Evolutionary conservation across 371 early-diverging fungal species (phyloP), one percentile per base, ranked within the genome.

Genomic region (Mortierella sp.): DNA sequence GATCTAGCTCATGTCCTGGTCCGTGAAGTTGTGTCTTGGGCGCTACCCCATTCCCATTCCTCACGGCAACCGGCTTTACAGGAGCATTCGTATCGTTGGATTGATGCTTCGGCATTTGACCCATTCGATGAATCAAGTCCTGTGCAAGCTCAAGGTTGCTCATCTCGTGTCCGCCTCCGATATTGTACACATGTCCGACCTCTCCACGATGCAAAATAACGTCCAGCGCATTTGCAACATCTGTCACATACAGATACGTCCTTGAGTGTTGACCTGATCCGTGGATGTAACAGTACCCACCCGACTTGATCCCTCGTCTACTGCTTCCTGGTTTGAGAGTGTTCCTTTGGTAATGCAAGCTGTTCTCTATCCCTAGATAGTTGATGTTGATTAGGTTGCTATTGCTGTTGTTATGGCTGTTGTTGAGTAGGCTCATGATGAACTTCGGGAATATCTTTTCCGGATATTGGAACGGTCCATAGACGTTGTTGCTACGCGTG

Each of bases 371-470:
- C 10, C 34, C 10, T 34, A 34, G 10, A 0, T 28, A n/a, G 24
- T 19, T 19, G 34, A 34, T 34, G 10, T 10, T 34, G 34, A 34
- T 34, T 4, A 3, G 31, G 43, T 50, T 24, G 48, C 13, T 57
- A 17, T 46, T 31, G 28, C 54, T 28, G 17, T 21, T 8, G 25
- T 19, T 12, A 44, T 21, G 17, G 81, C 80, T 22, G 81, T 45
- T 83, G 22, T 81, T 66, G 29, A 91, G 66, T n/a, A 94, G 59
- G 51, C 85, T 86, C 78, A 90, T 92, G 34, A 94, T 89, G 69
- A 95, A 94, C 76, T 94, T 95, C 2, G 94, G 92, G 40, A 93
- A 92, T 47, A 94, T 87, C 71, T 95, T 95, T 74, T 95, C 95
- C 1, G 95, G 95, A 59, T 91, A 95, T 72, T 94, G 94, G 53